phyloP scores from a whole-genome alignment of 306 rosid species.

The Dryas drummondii region DNA sequence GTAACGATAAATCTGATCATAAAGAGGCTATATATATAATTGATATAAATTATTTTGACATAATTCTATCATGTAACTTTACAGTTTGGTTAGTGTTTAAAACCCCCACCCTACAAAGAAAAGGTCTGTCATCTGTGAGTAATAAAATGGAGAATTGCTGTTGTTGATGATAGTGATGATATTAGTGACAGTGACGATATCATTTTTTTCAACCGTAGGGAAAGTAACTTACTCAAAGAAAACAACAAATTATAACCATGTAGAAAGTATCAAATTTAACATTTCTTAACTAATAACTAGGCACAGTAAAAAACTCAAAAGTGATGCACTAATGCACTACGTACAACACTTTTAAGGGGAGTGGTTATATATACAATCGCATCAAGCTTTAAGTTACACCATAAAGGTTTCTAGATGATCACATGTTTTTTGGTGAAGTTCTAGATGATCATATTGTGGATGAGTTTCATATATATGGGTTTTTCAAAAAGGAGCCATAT shows the following conservation, averaged over 20 bases:
- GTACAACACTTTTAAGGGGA: background rate
- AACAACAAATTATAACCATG: background rate
- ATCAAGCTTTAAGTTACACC: conserved; percentile 10
- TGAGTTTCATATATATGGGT: conserved; percentile 2
- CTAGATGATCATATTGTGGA: background rate
- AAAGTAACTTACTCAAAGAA: background rate
- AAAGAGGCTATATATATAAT: too few species aligned
- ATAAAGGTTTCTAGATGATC: conserved; percentile 23
- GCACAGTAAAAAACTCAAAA: conserved; percentile 3
- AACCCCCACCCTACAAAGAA: too few species aligned
- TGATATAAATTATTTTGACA: too few species aligned
- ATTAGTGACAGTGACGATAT: background rate
- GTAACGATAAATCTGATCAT: too few species aligned
- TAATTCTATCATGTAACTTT: too few species aligned
- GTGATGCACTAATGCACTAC: background rate
- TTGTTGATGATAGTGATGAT: background rate
- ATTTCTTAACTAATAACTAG: background rate
- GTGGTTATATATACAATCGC: background rate
- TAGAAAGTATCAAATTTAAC: background rate
- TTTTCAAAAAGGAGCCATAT: background rate
- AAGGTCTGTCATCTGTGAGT: too few species aligned
- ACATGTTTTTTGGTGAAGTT: too few species aligned
- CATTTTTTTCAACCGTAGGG: background rate
- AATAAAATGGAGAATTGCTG: background rate
- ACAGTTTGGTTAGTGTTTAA: too few species aligned